Percentiles rank a stretch among this genome's conserved stretches.
Conservation (phyloP, 1,284 basidiomycete genomes). For the Naganishia cerealis region DNA sequence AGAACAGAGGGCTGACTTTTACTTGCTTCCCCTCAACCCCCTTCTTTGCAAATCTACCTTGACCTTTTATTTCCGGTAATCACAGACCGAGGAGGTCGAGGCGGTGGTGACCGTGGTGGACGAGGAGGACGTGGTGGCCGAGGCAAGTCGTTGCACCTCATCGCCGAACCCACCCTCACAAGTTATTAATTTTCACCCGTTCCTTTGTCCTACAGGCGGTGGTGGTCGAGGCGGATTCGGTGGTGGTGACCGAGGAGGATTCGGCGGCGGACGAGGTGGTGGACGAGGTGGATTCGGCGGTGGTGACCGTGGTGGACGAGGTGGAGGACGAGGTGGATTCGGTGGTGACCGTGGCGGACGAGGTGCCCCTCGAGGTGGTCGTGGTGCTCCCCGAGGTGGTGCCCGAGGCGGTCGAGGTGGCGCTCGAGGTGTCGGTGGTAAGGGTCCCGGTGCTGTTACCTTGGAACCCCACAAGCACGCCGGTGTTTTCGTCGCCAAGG, state of each 20-base stretch:
- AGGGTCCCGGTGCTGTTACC: slow-evolving; percentile 76
- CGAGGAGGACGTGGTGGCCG: slow-evolving; percentile 31
- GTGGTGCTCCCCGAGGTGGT: slow-evolving; percentile 43
- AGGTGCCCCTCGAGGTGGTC: slow-evolving; percentile 38
- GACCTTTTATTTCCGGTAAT: neutral
- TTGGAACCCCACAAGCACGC: slow-evolving; percentile 93
- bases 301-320: slow-evolving; percentile 44
- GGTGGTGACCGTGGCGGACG: slow-evolving; percentile 40
- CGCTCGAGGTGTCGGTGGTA: slow-evolving; percentile 66
- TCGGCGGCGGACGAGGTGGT: slow-evolving; percentile 45
- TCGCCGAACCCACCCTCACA: neutral
- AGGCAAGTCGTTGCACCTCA: neutral
- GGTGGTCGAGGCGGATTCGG: slow-evolving; percentile 35
- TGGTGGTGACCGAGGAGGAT: slow-evolving; percentile 51
- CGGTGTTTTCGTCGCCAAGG: slow-evolving; percentile 90
- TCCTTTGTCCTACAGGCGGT: neutral
- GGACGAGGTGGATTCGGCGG: slow-evolving; percentile 44
- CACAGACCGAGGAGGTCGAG: slow-evolving; percentile 34
- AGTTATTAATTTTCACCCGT: neutral
- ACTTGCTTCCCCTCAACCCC: neutral
- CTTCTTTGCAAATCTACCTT: neutral
- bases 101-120: slow-evolving; percentile 32
- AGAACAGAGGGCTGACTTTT: neutral
- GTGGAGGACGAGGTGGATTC: slow-evolving; percentile 40
- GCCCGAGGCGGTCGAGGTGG: slow-evolving; percentile 57